These are phyloP conservation scores for Epicoccum nigrum DNA, from an alignment of 2,329 filamentous ascomycete genomes.

Conservation along the genomic window DNA sequence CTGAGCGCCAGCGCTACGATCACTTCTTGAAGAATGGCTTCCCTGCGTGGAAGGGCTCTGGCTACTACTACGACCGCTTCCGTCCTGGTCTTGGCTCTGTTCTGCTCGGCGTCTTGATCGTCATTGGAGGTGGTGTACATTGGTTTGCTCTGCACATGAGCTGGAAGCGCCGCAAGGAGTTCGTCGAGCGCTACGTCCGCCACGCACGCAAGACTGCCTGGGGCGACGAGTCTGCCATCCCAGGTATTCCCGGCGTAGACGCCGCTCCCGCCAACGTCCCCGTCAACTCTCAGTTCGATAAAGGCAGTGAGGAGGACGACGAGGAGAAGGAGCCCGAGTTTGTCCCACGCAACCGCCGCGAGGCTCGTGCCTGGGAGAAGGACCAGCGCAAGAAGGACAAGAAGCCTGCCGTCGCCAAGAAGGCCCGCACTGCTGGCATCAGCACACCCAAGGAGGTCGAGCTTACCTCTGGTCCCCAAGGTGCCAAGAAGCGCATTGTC, in stretches of 20 bases:
- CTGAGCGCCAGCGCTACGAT: conserved; percentile 85
- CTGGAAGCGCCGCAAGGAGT: conserved; percentile 89
- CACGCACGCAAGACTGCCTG: conserved; percentile 88
- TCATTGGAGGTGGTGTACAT: conserved; percentile 83
- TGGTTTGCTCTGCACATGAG: conserved; percentile 84
- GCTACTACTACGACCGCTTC: conserved; percentile 97
- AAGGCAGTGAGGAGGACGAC: conserved; percentile 25
- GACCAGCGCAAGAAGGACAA: conserved; percentile 71
- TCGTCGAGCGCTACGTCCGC: conserved; percentile 88
- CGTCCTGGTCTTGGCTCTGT: conserved; percentile 88
- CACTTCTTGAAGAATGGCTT: conserved; percentile 94
- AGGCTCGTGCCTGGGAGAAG: conserved; percentile 87
- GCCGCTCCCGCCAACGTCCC: conserved; percentile 47
- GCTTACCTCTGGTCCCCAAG: conserved; percentile 65
- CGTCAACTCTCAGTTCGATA: conserved; percentile 33
- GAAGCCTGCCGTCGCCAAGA: conserved; percentile 60
- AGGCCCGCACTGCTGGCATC: conserved; percentile 58
- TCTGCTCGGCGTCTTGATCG: conserved; percentile 78
- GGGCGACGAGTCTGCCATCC: conserved; percentile 76
- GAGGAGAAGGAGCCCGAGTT: conserved; percentile 58
- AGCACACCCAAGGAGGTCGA: conserved; percentile 62
- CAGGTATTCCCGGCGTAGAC: conserved; percentile 67
- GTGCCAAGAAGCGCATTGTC: conserved; percentile 83
- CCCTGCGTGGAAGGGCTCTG: conserved; percentile 93
- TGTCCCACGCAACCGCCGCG: conserved; percentile 75